Evolutionary conservation across 2,329 filamentous ascomycete genomes (phyloP).

Genomic region (Paraphoma chrysanthemicola): DNA sequence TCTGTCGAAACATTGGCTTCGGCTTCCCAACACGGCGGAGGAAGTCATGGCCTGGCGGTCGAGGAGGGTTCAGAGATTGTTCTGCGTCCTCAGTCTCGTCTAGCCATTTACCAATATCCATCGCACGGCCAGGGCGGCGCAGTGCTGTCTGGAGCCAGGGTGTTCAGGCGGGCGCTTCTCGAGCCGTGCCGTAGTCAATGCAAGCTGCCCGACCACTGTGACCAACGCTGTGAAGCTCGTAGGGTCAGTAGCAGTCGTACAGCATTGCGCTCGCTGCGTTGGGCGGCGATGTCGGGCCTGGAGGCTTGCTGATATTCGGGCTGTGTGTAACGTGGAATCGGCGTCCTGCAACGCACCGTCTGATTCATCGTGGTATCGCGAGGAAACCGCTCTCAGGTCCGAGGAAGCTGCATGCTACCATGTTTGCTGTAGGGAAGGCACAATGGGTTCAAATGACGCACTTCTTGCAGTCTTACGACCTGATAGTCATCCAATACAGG

Average conservation of each 20-base stretch:
- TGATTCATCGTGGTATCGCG: neutral
- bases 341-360: neutral
- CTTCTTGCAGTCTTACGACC: neutral
- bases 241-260: constrained; percentile 29
- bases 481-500: too few species aligned
- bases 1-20: constrained; percentile 19
- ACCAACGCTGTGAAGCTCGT: constrained; percentile 10
- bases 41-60: constrained; percentile 25
- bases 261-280: constrained; percentile 25
- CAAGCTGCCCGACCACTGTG: constrained; percentile 8
- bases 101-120: constrained; percentile 57
- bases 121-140: constrained; percentile 20
- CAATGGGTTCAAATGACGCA: neutral
- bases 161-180: constrained; percentile 16
- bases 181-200: constrained; percentile 24
- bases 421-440: constrained; percentile 5
- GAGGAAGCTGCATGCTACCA: neutral
- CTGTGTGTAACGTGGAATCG: constrained; percentile 30
- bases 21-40: constrained; percentile 27
- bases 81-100: constrained; percentile 48
- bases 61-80: constrained; percentile 30
- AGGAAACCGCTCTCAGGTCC: neutral
- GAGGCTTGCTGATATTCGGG: constrained; percentile 18
- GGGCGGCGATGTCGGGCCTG: constrained; percentile 21
- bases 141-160: neutral